These are phyloP conservation scores for Aspergillus aculeatus DNA, from an alignment of 2,329 filamentous ascomycete genomes.

Conservation along the genomic window DNA sequence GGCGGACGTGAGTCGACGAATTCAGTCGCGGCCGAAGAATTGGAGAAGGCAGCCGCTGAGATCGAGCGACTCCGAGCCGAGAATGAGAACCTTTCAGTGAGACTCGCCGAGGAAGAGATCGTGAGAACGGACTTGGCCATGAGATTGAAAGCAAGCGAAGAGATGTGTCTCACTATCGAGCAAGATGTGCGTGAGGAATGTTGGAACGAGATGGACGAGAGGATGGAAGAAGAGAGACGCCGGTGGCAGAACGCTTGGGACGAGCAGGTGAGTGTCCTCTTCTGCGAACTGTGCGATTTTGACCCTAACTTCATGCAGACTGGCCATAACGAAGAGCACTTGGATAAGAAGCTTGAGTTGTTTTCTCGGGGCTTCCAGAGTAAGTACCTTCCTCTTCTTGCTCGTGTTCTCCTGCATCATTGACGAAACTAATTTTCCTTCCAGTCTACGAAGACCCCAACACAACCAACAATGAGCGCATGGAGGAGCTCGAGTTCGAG, in stretches of 20 bases:
- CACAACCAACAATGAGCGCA: conserved; percentile 55
- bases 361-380: conserved; percentile 56
- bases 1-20: conserved; percentile 47
- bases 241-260: conserved; percentile 80
- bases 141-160: conserved; percentile 65
- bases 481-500: conserved; percentile 67
- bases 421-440: conserved; percentile 16
- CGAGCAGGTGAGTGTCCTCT: conserved; percentile 57
- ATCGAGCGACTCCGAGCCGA: conserved; percentile 77
- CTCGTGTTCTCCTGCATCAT: not conserved
- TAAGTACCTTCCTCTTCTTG: conserved; percentile 24
- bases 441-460: conserved; percentile 50
- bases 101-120: conserved; percentile 69
- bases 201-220: conserved; percentile 78
- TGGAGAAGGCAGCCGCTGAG: conserved; percentile 78
- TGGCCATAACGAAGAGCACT: conserved; percentile 77
- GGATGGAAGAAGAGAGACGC: conserved; percentile 70
- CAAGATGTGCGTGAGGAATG: conserved; percentile 86
- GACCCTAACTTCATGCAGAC: conserved; percentile 28
- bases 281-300: too few relatives aligned
- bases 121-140: conserved; percentile 70
- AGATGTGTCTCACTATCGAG: conserved; percentile 70
- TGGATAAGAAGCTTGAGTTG: conserved; percentile 83
- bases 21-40: conserved; percentile 58
- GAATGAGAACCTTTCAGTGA: conserved; percentile 69